These are phyloP conservation scores for Floccularia luteovirens DNA, from an alignment of 768 basidiomycete genomes.

Conservation along the genomic window DNA sequence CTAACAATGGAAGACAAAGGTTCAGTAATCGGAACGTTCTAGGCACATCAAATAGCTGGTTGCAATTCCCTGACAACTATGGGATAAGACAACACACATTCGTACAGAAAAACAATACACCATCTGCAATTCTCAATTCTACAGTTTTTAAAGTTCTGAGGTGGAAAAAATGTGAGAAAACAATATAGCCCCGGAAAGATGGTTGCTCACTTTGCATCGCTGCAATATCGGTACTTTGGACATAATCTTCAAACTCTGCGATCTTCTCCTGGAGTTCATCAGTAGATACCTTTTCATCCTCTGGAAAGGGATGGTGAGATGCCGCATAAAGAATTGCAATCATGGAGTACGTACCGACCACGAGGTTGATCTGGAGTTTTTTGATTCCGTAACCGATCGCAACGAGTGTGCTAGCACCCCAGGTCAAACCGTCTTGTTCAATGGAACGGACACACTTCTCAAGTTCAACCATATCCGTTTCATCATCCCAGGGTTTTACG, in stretches of 20 bases:
- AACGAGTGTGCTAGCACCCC: slow-evolving; percentile 93
- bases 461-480: slow-evolving; percentile 91
- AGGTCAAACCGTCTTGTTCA: slow-evolving; percentile 85
- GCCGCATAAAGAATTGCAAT: background rate
- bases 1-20: background rate
- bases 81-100: background rate
- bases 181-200: background rate
- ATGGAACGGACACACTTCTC: slow-evolving; percentile 83
- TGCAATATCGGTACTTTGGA: slow-evolving; percentile 87
- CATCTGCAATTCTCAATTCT: no score
- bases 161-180: no score
- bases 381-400: slow-evolving; percentile 87
- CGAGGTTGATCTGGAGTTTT: slow-evolving; percentile 78
- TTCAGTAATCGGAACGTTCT: background rate
- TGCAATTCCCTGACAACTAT: slow-evolving; percentile 1
- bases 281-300: slow-evolving; percentile 92
- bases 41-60: background rate
- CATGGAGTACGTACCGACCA: slow-evolving; percentile 35
- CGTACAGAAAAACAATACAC: background rate
- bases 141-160: no score
- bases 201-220: slow-evolving; percentile 82
- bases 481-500: slow-evolving; percentile 99
- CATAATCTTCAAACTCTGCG: slow-evolving; percentile 75
- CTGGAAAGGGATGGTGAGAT: slow-evolving; percentile 26
- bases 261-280: slow-evolving; percentile 93